Evolutionary conservation across 2,329 filamentous ascomycete species (phyloP).

Genomic region (Colletotrichum sojae): DNA sequence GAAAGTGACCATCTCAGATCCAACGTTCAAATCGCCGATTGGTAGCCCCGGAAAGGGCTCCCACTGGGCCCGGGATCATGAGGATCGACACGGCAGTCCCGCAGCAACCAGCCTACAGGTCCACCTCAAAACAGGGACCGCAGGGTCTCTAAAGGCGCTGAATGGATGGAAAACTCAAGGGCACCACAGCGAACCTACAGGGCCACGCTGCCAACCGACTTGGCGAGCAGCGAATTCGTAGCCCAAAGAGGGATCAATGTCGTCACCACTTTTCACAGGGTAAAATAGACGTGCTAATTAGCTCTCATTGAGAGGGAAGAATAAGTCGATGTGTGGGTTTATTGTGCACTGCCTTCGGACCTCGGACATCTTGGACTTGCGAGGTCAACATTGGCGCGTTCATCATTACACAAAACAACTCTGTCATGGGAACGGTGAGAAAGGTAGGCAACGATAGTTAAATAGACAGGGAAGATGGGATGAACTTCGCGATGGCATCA

Average conservation of each 20-base stretch:
- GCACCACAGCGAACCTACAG: conserved; percentile 16
- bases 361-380: conserved; percentile 37
- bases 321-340: neutral
- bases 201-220: conserved; percentile 28
- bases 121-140: conserved; percentile 26
- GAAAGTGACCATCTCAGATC: conserved; percentile 15
- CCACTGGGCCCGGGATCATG: neutral
- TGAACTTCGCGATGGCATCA: neutral
- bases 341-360: conserved; percentile 28
- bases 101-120: neutral
- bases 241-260: conserved; percentile 35
- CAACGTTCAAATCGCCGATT: conserved; percentile 26
- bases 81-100: conserved; percentile 9
- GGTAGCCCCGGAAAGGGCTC: no score
- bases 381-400: conserved; percentile 38
- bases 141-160: neutral
- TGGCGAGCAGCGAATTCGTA: conserved; percentile 31
- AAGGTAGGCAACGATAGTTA: conserved; percentile 1
- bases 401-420: conserved; percentile 27
- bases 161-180: conserved; percentile 1
- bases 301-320: no score
- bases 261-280: conserved; percentile 32
- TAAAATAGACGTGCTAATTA: no score
- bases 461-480: conserved; percentile 22
- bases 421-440: neutral